Evolutionary conservation across 2,329 filamentous ascomycete genomes (phyloP).

Genomic region (Colletotrichum incanum): DNA sequence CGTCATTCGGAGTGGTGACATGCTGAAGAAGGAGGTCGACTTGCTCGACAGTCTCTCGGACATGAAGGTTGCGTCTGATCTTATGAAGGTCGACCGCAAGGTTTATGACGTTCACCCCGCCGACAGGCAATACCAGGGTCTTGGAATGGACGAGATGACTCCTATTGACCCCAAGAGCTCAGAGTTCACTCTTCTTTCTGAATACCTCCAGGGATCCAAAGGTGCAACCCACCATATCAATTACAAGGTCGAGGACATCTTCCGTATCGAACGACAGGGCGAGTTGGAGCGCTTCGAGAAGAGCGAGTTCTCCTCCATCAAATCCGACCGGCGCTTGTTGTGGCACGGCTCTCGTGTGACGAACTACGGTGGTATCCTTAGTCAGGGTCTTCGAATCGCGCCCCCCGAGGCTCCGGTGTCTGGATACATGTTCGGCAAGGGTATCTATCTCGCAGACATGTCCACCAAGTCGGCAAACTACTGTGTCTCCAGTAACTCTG

Average conservation of each 20-base stretch:
- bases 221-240: constrained; percentile 76
- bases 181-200: constrained; percentile 77
- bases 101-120: constrained; percentile 70
- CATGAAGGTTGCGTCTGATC: constrained; percentile 85
- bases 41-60: constrained; percentile 86
- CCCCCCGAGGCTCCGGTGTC: constrained; percentile 85
- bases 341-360: constrained; percentile 91
- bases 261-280: constrained; percentile 83
- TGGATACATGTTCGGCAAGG: constrained; percentile 93
- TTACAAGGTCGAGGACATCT: constrained; percentile 81
- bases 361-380: constrained; percentile 90
- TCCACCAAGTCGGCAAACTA: constrained; percentile 87
- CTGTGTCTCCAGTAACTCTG: constrained; percentile 75
- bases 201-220: constrained; percentile 78
- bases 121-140: constrained; percentile 80
- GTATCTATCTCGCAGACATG: constrained; percentile 90
- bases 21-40: constrained; percentile 83
- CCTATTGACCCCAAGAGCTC: constrained; percentile 69
- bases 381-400: constrained; percentile 90
- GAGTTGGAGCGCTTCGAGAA: constrained; percentile 79
- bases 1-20: constrained; percentile 69
- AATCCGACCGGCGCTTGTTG: constrained; percentile 81
- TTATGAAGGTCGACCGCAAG: constrained; percentile 78
- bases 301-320: constrained; percentile 66
- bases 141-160: constrained; percentile 84